A percentile compares a stretch with the other conserved stretches of the same genome.
These are phyloP conservation scores for Apiospora kogelbergensis DNA, from an alignment of 2,329 filamentous ascomycete genomes.

Conservation along the genomic window DNA sequence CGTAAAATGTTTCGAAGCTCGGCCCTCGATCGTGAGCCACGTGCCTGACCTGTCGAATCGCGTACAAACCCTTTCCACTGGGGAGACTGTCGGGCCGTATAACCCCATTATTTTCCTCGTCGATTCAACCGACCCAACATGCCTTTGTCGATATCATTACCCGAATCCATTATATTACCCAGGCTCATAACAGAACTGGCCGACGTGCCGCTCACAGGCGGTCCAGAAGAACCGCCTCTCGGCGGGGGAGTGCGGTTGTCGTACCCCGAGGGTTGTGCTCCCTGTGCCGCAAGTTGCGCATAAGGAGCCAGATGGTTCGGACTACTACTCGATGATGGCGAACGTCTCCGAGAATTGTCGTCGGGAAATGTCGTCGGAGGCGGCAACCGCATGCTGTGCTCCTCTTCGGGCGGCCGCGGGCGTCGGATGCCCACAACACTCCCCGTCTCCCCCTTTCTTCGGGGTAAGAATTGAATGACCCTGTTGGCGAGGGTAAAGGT, in stretches of 20 bases:
- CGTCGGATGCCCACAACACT: conserved; percentile 35
- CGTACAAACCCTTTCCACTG: background rate
- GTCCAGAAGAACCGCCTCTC: conserved; percentile 39
- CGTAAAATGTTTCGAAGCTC: background rate
- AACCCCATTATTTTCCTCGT: conserved; percentile 18
- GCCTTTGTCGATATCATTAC: conserved; percentile 52
- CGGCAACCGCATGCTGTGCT: conserved; percentile 43
- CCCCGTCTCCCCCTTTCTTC: conserved; percentile 34
- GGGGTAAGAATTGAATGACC: conserved; percentile 35
- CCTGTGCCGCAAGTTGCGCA: conserved; percentile 31
- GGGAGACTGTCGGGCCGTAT: background rate
- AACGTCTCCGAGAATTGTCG: conserved; percentile 50
- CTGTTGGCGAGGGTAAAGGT: conserved; percentile 36
- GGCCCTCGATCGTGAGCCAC: background rate
- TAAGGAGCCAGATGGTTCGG: conserved; percentile 43
- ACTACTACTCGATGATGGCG: conserved; percentile 53
- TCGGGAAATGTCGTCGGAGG: conserved; percentile 45
- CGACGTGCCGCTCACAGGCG: conserved; percentile 31
- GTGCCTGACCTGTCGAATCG: background rate
- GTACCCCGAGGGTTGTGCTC: conserved; percentile 25
- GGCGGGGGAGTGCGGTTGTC: conserved; percentile 39
- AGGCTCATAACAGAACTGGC: conserved; percentile 54
- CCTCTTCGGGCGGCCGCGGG: conserved; percentile 34
- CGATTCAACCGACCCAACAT: conserved; percentile 55
- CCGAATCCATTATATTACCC: conserved; percentile 47